Evolutionary conservation across 2,329 filamentous ascomycete species (phyloP).

Genomic region (Clonostachys sp.): DNA sequence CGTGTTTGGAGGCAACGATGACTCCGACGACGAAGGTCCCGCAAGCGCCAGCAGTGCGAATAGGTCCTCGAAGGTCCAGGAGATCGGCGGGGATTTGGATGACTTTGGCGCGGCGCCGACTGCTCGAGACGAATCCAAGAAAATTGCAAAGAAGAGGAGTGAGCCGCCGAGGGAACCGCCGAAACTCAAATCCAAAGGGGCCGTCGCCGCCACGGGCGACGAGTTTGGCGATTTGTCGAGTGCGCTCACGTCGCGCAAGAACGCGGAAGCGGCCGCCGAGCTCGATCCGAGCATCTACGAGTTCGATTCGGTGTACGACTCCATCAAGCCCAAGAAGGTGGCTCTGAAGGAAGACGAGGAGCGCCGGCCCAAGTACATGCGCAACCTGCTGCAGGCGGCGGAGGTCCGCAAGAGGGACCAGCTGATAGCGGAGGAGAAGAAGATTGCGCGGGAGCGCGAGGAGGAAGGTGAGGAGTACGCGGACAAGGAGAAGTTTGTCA

Average conservation of each 20-base stretch:
- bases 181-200: conserved; percentile 36
- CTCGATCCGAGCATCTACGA: conserved; percentile 76
- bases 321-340: conserved; percentile 62
- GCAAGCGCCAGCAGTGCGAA: conserved; percentile 8
- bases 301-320: conserved; percentile 80
- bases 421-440: conserved; percentile 74
- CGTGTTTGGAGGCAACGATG: conserved; percentile 55
- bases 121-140: conserved; percentile 23
- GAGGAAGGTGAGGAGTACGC: conserved; percentile 77
- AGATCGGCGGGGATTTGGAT: conserved; percentile 61
- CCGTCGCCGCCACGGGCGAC: conserved; percentile 26
- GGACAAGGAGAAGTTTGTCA: conserved; percentile 84
- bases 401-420: conserved; percentile 74
- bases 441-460: conserved; percentile 72
- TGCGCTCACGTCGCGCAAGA: conserved; percentile 55
- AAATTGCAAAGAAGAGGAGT: conserved; percentile 16
- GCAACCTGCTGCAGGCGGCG: conserved; percentile 66
- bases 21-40: conserved; percentile 46
- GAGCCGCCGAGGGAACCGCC: conserved; percentile 28
- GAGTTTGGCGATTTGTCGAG: conserved; percentile 62
- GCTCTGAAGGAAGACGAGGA: conserved; percentile 48
- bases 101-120: conserved; percentile 31
- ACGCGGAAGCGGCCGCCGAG: conserved; percentile 60
- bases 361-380: conserved; percentile 75
- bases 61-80: conserved; percentile 35